These are phyloP conservation scores for Camelina hispida DNA, from an alignment of 345 rosid species.

Conservation along the genomic window DNA sequence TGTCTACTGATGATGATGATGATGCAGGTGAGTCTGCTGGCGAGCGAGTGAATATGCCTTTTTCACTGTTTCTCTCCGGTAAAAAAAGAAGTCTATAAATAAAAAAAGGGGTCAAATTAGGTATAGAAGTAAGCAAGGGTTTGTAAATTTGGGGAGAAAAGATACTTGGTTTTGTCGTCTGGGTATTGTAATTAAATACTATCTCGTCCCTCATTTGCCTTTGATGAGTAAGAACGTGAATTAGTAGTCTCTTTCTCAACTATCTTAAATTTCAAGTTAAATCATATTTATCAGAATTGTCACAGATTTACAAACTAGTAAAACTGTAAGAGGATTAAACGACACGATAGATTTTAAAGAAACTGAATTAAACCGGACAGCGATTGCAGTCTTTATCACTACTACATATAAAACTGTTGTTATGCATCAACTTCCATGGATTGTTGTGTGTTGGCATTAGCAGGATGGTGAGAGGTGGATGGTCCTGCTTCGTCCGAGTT, in stretches of 20 bases:
- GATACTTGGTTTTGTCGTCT: conserved; percentile 43
- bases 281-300: background rate
- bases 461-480: conserved; percentile 14
- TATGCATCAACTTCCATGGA: conserved; percentile 15
- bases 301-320: background rate
- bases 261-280: background rate
- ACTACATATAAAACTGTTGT: background rate
- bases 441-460: conserved; percentile 15
- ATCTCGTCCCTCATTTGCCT: conserved; percentile 26
- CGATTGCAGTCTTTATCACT: background rate
- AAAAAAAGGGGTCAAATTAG: conserved; percentile 28
- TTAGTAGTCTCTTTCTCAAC: conserved; percentile 10
- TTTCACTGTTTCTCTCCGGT: conserved; percentile 36
- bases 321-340: background rate
- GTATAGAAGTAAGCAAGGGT: conserved; percentile 41
- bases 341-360: background rate
- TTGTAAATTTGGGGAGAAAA: conserved; percentile 33
- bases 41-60: conserved; percentile 35
- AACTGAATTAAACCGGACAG: background rate
- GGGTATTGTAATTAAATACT: conserved; percentile 43
- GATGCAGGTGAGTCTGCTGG: conserved; percentile 37
- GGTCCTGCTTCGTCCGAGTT: background rate
- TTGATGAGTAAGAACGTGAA: conserved; percentile 24
- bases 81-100: conserved; percentile 31
- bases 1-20: conserved; percentile 58